Percentiles rank a stretch among this genome's conserved stretches.
Evolutionary conservation across 192 early-diverging fungal species (phyloP).

Genomic region (Radiomyces spectabilis): DNA sequence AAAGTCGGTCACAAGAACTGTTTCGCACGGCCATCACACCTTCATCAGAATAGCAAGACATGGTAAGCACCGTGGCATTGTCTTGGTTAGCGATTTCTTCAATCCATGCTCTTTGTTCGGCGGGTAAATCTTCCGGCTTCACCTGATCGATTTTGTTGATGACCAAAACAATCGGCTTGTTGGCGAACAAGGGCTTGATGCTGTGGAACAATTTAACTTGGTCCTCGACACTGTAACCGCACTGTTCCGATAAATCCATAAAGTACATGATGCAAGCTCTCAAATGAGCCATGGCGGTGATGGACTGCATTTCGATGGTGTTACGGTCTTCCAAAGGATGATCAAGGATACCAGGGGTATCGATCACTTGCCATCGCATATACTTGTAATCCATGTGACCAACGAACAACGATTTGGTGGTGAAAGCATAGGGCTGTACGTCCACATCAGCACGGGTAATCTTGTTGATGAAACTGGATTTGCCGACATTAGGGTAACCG

Average conservation of each 20-base stretch:
- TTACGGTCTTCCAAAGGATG: constrained; percentile 98
- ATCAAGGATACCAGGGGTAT: constrained; percentile 99
- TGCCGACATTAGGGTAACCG: constrained; percentile 99
- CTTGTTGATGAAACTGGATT: constrained; percentile 98
- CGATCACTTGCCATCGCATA: constrained; percentile 99
- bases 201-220: constrained; percentile 87
- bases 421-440: constrained; percentile 99
- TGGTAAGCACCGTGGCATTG: constrained; percentile 65
- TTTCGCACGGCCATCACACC: constrained; percentile 97
- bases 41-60: constrained; percentile 89
- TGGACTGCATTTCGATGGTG: constrained; percentile 99
- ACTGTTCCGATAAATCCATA: constrained; percentile 96
- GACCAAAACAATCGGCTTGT: constrained; percentile 94
- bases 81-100: constrained; percentile 63
- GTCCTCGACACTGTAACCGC: constrained; percentile 92
- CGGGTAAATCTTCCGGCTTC: constrained; percentile 70
- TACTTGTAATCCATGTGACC: constrained; percentile 99
- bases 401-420: constrained; percentile 99
- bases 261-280: constrained; percentile 95
- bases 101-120: constrained; percentile 66
- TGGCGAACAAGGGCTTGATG: constrained; percentile 97
- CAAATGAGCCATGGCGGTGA: constrained; percentile 98
- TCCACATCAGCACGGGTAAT: constrained; percentile 98
- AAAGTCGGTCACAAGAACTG: constrained; percentile 86
- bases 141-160: constrained; percentile 92